Base-by-base conservation (phyloP, 1,139 yeast species). In the Magnusiomyces clavatus region DNA sequence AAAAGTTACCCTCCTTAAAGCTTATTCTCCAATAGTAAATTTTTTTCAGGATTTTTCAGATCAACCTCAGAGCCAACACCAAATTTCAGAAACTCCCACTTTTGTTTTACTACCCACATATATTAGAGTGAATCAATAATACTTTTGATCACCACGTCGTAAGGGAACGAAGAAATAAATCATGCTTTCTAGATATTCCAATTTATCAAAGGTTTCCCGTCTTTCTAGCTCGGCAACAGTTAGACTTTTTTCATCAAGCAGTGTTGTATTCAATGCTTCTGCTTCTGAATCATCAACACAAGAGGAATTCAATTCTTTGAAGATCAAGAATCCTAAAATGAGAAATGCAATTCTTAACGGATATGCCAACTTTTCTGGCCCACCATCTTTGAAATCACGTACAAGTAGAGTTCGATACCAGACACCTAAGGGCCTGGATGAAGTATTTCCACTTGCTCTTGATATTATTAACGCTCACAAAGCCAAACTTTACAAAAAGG, bases 401-500 rank as follows among this genome's bases (percentile, higher is more conserved):
- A 65, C 71, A 58, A 77, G 73, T 47, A 72, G 75, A 53, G 56
- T 66, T 41, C 75, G 75, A 57, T 89, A 89, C 69, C 76, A 73
- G 54, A 74, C 90, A 1, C 95, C 95, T 24, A 70, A 67, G 46
- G 83, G 81, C 1, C 75, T 89, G 50, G 81, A 85, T 58, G 86
- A 83, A 47, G 83, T 86, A 1, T 89, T 87, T 67, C 77, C 83
- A 52, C 65, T 75, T 51, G 87, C 96, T 2, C 80, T 84, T 61
- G 75, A 80, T 24, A 64, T 80, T 37, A 70, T 89, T 56, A 78
- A 82, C 62, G 58, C 72, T 14, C 78, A 82, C 54, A 54, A 61
- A 46, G 56, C 56, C 31, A 42, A 56, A 14, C 62, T 64, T n/a
- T 69, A 70, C 53, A 58, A 57, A 5, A 53, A 62, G 46, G 67